Base-by-base conservation (phyloP, 2,329 filamentous ascomycete species). In the Paradendryphiella salina region DNA sequence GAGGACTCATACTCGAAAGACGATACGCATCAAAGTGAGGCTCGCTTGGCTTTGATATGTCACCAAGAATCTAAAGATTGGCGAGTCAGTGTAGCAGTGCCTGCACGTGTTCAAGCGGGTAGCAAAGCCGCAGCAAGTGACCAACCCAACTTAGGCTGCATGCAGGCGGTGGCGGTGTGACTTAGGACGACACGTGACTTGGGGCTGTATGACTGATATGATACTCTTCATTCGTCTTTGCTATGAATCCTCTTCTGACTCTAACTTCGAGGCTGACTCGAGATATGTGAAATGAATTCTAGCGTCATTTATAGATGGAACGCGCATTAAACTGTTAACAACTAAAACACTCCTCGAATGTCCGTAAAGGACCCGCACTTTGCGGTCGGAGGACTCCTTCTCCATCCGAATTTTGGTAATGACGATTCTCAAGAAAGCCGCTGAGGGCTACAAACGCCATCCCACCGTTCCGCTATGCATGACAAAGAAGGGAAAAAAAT, bases 391-490 rank as follows among this genome's bases (percentile, higher is more conserved):
- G 23, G 26, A 33, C 32, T 26, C 33, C 13, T 31, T 31, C 10
- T 23, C 31, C 33, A 13, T 9, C 5, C 18, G n/a, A 41, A 21
- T 5, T 23, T 34, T 34, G 18, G 14, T 36, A 18, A 21, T 50
- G 34, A 17, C 42, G 13, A 15, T 50, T 26, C 8, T 26, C 9
- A 37, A 38, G 31, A 13, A 48, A 37, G 33, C 45, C 36, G 39
- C 9, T 4, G 13, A 18, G 37, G 43, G 26, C 44, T 17, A 13
- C 14, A 44, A 42, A 39, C 50, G 32, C 38, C 39, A 15, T 49
- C 36, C 7, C 34, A 35, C 35, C 31, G 21, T 44, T 18, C 40
- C 50, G 50, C 50, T 52, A 52, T 52, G 50, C 50, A 49, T 49
- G 9, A 52, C 34, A 43, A 52, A 52, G 21, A 18, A 43, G 29